Percentiles rank a stretch among this genome's conserved stretches.
Conservation (phyloP, 2,329 filamentous ascomycete genomes). For the Clonostachys rhizophaga region DNA sequence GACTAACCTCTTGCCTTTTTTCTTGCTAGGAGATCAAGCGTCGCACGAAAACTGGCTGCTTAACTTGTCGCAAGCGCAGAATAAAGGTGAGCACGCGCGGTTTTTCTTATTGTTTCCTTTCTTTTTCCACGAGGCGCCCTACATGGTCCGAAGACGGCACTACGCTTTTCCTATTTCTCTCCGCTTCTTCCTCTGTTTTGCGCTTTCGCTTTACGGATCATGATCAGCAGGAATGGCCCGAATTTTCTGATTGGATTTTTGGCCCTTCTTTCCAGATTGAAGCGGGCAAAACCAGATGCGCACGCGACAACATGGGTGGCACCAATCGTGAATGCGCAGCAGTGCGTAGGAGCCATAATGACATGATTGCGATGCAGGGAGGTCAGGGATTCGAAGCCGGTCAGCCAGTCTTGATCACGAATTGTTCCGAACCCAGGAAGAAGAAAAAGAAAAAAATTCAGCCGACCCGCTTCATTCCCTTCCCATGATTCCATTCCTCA, state of each 20-base stretch:
- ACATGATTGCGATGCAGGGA: too few relatives aligned
- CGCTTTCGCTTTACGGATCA: background rate
- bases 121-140: background rate
- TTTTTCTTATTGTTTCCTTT: background rate
- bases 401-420: too few relatives aligned
- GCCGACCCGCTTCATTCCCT: too few relatives aligned
- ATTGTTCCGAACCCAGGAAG: too few relatives aligned
- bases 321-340: too few relatives aligned
- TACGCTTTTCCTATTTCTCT: background rate
- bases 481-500: too few relatives aligned
- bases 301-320: too few relatives aligned
- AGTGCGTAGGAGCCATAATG: too few relatives aligned
- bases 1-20: background rate
- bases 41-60: constrained; percentile 58
- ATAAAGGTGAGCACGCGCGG: constrained; percentile 49
- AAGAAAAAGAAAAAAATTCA: too few relatives aligned
- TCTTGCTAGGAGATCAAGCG: constrained; percentile 54
- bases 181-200: background rate
- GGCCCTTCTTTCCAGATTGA: constrained; percentile 8
- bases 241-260: constrained; percentile 1
- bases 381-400: too few relatives aligned
- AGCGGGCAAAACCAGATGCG: background rate
- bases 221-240: constrained; percentile 1
- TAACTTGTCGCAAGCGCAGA: constrained; percentile 56
- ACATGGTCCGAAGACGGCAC: background rate